Base-by-base conservation (phyloP, 352 stramenopile species). In the Pythium vanterpoolii region DNA sequence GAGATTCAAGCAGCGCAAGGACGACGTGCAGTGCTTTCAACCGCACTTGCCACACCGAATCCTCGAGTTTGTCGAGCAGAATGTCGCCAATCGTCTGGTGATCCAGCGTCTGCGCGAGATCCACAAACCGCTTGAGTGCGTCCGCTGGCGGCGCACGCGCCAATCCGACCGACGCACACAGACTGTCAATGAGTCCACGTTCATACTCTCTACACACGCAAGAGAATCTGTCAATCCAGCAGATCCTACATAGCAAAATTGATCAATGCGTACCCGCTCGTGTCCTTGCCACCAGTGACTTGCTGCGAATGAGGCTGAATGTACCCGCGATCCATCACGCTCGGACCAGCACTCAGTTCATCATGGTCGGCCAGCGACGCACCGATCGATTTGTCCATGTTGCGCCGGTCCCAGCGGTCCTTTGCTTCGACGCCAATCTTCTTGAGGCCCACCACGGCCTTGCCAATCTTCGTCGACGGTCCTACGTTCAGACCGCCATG, bases 351-450 rank as follows among this genome's bases (percentile, higher is more conserved):
- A n/a, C 70, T 78, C 39, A 93, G 62, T 47, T 93, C 86, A 42
- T 95, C 86, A 59, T 95, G 82, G 63, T 95, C 86, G 36, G 86
- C 83, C 18, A 95, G 68, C 10, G 86, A 95, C n/a, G 82, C 89
- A n/a, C 74, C 83, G 72, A 95, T 95, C 16, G 82, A 92, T 68
- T 93, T 93, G 68, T 95, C 86, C 79, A 95, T 93, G 76, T 95
- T 93, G 34, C 86, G 86, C 18, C 83, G 79, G 21, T 95, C 83
- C 83, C 84, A 95, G 27, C 83, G 88, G 33, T 95, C 86, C 19
- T 86, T 76, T 14, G 83, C 83, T 54, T 87, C 79, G 27, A 79
- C 73, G 14, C 83, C 79, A 55, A 93, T 89, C 68, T 91, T 90
- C 68, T 89, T 87, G n/a, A 95, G 63, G 19, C 82, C 77, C 50